Percentiles rank a stretch among this genome's conserved stretches.
phyloP scores from a whole-genome alignment of 1,284 basidiomycete genomes.

The Ceratobasidium sp. region DNA sequence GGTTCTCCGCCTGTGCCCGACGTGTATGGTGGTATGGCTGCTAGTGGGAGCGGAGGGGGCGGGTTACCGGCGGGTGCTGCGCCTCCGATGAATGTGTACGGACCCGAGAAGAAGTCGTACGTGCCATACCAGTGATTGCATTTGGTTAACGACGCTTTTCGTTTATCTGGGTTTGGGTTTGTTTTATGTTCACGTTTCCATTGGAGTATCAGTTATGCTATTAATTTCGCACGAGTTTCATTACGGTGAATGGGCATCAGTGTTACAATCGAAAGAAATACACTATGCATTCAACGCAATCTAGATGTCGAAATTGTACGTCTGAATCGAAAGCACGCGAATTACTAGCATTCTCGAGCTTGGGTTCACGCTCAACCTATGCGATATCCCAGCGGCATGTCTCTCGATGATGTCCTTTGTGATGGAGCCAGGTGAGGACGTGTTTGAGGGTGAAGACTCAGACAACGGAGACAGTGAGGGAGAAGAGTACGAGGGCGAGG shows the following conservation, averaged over 20 bases:
- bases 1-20: not conserved
- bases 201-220: not conserved
- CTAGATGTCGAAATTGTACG: conserved; percentile 35
- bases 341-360: too few species aligned
- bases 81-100: not conserved
- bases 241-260: not conserved
- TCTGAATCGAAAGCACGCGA: too few species aligned
- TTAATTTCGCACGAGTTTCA: too few species aligned
- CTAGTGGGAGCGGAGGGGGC: not conserved
- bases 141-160: not conserved
- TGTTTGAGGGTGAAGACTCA: too few species aligned
- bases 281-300: not conserved
- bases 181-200: not conserved
- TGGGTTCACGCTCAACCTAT: too few species aligned
- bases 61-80: conserved; percentile 6
- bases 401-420: too few species aligned
- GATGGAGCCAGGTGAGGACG: too few species aligned
- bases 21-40: conserved; percentile 18
- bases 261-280: not conserved
- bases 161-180: not conserved
- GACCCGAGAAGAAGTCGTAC: not conserved
- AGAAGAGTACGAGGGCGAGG: not conserved
- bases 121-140: not conserved
- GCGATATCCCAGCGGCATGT: too few species aligned
- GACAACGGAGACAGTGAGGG: too few species aligned